These are phyloP conservation scores for Populus nigra DNA, from an alignment of 345 rosid genomes.

Conservation along the genomic window DNA sequence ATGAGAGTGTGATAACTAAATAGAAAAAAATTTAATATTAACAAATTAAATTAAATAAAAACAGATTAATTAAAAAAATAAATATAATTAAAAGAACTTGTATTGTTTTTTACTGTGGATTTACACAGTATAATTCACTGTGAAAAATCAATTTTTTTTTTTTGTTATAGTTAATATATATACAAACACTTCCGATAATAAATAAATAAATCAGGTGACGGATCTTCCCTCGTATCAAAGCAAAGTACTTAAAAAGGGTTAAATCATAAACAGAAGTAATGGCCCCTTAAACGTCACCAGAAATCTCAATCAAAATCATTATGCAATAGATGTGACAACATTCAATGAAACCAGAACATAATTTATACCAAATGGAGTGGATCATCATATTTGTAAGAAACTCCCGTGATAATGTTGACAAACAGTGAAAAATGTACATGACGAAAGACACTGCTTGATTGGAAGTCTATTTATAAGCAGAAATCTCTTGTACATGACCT, in stretches of 20 bases:
- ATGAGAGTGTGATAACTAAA: too few species aligned
- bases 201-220: neutral
- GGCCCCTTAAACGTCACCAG: neutral
- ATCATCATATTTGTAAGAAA: neutral
- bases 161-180: too few species aligned
- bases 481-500: neutral
- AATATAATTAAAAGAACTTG: too few species aligned
- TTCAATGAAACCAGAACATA: conserved; percentile 6
- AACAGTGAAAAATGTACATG: too few species aligned
- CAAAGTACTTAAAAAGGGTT: neutral
- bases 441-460: neutral
- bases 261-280: neutral
- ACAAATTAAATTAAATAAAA: too few species aligned
- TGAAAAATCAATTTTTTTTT: too few species aligned
- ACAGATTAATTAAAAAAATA: too few species aligned
- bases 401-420: neutral
- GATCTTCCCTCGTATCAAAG: neutral
- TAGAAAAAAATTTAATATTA: too few species aligned
- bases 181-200: too few species aligned
- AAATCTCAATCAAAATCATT: neutral
- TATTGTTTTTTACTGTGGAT: too few species aligned
- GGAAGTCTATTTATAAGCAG: neutral
- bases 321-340: neutral
- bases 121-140: too few species aligned
- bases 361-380: neutral